Evolutionary conservation across 2,329 filamentous ascomycete species (phyloP).

Genomic region (Nigrospora sphaerica): DNA sequence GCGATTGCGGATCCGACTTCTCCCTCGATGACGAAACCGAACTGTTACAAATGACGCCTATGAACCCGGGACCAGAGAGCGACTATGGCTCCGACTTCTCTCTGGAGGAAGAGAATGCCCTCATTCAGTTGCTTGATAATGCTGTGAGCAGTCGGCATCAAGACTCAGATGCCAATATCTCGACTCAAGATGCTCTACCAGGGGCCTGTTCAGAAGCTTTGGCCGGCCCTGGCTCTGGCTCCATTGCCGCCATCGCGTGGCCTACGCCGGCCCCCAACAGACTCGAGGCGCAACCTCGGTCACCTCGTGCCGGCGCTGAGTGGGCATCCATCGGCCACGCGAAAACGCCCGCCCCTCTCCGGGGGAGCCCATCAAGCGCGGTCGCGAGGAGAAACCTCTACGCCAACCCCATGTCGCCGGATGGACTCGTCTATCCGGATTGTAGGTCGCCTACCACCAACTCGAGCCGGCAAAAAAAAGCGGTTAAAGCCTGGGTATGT

Average conservation of each 20-base stretch:
- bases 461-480: background rate
- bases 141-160: background rate
- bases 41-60: background rate
- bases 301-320: too few relatives aligned
- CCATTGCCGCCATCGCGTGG: too few relatives aligned
- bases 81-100: slow-evolving; percentile 27
- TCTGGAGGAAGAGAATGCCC: slow-evolving; percentile 18
- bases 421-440: slow-evolving; percentile 40
- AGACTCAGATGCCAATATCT: too few relatives aligned
- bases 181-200: too few relatives aligned
- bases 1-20: slow-evolving; percentile 25
- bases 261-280: too few relatives aligned
- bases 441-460: slow-evolving; percentile 30
- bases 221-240: too few relatives aligned
- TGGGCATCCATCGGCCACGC: background rate
- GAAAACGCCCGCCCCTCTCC: slow-evolving; percentile 1
- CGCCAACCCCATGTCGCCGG: slow-evolving; percentile 4
- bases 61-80: slow-evolving; percentile 10
- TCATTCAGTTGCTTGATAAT: slow-evolving; percentile 17
- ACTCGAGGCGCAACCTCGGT: too few relatives aligned
- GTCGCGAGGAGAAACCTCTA: background rate
- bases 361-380: background rate
- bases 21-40: slow-evolving; percentile 19
- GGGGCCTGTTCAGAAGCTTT: too few relatives aligned
- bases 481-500: slow-evolving; percentile 13